Conservation (phyloP, 2,329 filamentous ascomycete species). For the Scytalidium lignicola region DNA sequence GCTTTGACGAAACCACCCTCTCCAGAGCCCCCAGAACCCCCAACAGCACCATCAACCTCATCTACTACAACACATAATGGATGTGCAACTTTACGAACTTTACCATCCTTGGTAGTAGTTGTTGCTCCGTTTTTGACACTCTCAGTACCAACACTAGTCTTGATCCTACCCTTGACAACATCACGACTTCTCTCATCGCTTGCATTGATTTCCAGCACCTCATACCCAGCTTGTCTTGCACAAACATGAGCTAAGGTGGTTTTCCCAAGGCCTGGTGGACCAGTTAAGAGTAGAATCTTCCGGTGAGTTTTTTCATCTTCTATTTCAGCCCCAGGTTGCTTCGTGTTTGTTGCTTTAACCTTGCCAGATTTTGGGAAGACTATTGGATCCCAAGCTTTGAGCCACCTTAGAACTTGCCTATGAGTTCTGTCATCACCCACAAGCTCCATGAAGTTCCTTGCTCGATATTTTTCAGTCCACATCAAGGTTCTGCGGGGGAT, state of each 20-base stretch:
- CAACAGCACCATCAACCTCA: conserved; percentile 91
- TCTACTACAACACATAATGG: conserved; percentile 94
- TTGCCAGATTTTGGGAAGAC: conserved; percentile 73
- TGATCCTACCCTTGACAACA: conserved; percentile 86
- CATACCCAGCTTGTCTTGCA: conserved; percentile 90
- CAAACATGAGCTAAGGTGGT: conserved; percentile 96
- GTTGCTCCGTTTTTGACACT: conserved; percentile 71
- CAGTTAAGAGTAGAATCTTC: conserved; percentile 86
- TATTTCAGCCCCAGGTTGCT: conserved; percentile 36
- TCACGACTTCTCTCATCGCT: conserved; percentile 89
- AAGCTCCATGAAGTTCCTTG: conserved; percentile 84
- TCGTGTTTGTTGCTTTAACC: conserved; percentile 42
- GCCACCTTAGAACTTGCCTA: conserved; percentile 81
- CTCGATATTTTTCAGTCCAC: conserved; percentile 98
- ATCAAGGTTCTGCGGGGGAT: conserved; percentile 48
- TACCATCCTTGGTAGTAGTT: conserved; percentile 47
- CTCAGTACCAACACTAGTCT: conserved; percentile 88
- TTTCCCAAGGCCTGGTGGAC: conserved; percentile 89
- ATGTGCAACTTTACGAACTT: conserved; percentile 65
- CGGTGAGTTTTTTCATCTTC: conserved; percentile 72
- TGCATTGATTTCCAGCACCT: conserved; percentile 95
- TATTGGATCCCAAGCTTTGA: conserved; percentile 89
- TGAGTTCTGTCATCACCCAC: conserved; percentile 95
- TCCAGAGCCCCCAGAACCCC: conserved; percentile 68
- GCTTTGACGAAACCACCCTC: conserved; percentile 96